Evolutionary conservation across 441 rosid species (phyloP).

Genomic region (Populus hybrid): DNA sequence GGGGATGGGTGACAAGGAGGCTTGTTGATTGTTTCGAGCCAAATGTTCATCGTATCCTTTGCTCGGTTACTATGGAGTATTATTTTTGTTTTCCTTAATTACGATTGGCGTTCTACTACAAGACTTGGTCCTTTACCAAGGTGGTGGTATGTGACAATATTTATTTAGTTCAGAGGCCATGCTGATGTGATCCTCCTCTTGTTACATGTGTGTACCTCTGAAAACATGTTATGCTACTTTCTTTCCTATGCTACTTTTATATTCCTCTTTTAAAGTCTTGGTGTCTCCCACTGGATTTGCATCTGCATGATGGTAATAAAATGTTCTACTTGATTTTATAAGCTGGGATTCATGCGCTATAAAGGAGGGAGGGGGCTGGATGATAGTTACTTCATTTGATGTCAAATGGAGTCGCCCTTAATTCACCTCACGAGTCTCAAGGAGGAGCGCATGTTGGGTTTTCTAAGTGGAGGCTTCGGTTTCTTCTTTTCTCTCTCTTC

Average conservation of each 20-base stretch:
- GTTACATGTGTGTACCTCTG: neutral
- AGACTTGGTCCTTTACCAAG: neutral
- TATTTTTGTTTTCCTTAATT: conserved; percentile 7
- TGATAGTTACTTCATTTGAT: no score
- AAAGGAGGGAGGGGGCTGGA: no score
- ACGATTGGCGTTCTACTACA: neutral
- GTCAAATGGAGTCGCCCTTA: no score
- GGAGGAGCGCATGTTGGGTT: no score
- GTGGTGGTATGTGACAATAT: neutral
- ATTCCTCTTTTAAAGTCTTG: neutral
- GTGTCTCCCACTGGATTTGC: no score
- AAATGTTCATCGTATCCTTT: neutral
- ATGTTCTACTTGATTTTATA: no score
- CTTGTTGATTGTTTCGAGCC: conserved; percentile 29
- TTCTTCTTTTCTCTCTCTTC: no score
- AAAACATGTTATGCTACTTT: neutral
- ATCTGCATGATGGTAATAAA: no score
- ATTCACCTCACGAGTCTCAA: no score
- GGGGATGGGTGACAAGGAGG: conserved; percentile 18
- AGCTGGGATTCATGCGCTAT: no score
- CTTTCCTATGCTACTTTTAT: neutral
- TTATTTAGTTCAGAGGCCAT: conserved; percentile 6
- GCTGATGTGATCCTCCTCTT: neutral
- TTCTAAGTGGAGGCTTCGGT: no score
- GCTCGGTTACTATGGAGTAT: neutral